Evolutionary conservation across 2,329 filamentous ascomycete species (phyloP), one percentile per base, ranked within the genome.

Genomic region (Phaeosphaeriaceae sp.): DNA sequence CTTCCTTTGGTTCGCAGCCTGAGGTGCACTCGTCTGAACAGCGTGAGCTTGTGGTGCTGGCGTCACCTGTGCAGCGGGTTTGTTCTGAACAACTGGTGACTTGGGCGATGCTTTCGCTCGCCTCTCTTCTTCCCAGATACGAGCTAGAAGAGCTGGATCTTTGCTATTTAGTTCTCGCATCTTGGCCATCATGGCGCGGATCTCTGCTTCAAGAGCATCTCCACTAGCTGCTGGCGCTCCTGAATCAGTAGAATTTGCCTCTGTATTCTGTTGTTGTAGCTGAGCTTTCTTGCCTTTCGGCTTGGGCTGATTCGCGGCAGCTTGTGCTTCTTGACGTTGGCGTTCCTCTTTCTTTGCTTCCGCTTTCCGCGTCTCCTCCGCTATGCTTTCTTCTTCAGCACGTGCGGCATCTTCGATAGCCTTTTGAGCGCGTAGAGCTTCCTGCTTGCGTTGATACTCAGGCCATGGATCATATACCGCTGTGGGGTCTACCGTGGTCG

Each of bases 161-260:
- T 83, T 83, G 24, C 75, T 74, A 59, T 86, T 86, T 58, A 86
- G 82, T 60, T 86, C 81, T 42, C 84, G 79, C 84, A 88, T 87
- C 64, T 84, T 86, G 35, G 84, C 80, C 73, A 87, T 84, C 80
- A 87, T 82, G 1, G 77, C 77, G 56, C 82, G 81, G 73, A 87
- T 85, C 65, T 86, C 81, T 1, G 75, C 71, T 60, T 84, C 84
- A 51, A 85, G 80, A 22, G 76, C 76, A 40, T 77, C 76, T 10
- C 67, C 66, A 19, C 49, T 22, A 17, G 43, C 56, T 24, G 23
- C 22, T 0, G 52, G 23, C 13, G 50, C 49, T 4, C 46, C 61
- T 26, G 58, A 35, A 21, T 42, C 19, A 43, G 49, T 47, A 43
- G 60, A 46, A 40, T 17, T 44, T 6, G 55, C 19, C 44, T 66